phyloP scores from a whole-genome alignment of 148 eudicot species.

The Polygonum maritimum region DNA sequence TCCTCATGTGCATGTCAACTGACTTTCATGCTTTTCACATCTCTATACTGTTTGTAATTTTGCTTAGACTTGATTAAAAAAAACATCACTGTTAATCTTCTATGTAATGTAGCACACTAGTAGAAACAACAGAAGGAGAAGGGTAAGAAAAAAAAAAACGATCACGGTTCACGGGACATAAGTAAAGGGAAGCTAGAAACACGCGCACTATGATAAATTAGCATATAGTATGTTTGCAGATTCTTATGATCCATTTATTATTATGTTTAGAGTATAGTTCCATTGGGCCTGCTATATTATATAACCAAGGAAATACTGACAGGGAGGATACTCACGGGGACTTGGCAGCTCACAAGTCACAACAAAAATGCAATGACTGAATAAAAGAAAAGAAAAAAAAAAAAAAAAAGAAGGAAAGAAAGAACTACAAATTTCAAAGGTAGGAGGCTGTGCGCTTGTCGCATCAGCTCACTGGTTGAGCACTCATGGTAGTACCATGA shows the following conservation, averaged over 20 bases:
- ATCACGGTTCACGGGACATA: background rate
- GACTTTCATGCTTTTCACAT: background rate
- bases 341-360: background rate
- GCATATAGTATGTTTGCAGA: background rate
- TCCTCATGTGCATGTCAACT: too few relatives aligned
- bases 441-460: too few relatives aligned
- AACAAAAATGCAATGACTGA: background rate
- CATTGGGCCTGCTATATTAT: background rate
- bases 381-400: background rate
- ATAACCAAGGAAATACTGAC: background rate
- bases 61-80: background rate
- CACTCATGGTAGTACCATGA: too few relatives aligned
- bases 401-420: background rate
- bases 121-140: background rate
- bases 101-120: too few relatives aligned
- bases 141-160: background rate
- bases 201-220: background rate
- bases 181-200: background rate
- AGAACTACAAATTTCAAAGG: background rate
- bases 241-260: background rate
- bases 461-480: too few relatives aligned
- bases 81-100: too few relatives aligned
- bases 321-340: constrained; percentile 7
- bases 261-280: background rate
- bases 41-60: background rate